phyloP scores from a whole-genome alignment of 1,139 yeast species.

The Magnusiomyces ingens region DNA sequence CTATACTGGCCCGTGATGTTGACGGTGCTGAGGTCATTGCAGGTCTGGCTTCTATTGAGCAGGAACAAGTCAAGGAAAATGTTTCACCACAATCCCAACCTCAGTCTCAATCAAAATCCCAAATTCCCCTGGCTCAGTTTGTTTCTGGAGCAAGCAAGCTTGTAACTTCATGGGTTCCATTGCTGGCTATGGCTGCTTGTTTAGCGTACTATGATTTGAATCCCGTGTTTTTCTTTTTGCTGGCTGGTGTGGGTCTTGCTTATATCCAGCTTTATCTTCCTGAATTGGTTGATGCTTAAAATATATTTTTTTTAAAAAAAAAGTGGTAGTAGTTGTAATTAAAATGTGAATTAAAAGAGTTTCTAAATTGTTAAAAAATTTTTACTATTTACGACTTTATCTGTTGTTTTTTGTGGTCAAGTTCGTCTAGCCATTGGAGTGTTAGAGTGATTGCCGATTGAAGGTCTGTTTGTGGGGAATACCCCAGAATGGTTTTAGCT shows the following conservation, averaged over 20 bases:
- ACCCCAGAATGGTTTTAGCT: conserved; percentile 73
- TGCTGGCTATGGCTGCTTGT: conserved; percentile 10
- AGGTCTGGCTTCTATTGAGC: too few species aligned
- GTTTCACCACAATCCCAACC: too few species aligned
- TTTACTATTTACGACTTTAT: background rate
- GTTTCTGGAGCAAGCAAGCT: conserved; percentile 13
- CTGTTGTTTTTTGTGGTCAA: conserved; percentile 22
- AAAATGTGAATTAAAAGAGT: background rate
- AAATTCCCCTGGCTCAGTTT: background rate
- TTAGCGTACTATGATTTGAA: conserved; percentile 15
- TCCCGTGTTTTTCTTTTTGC: conserved; percentile 14
- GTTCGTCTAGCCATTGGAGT: conserved; percentile 82
- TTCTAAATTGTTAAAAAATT: background rate
- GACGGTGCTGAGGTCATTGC: too few species aligned
- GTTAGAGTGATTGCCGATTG: conserved; percentile 80
- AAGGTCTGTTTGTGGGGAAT: conserved; percentile 70
- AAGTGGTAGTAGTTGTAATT: background rate
- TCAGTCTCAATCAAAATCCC: too few species aligned
- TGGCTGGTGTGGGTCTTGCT: conserved; percentile 15
- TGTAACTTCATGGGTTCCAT: conserved; percentile 16
- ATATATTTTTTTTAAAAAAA: background rate
- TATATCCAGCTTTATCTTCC: conserved; percentile 16
- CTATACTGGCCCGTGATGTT: too few species aligned
- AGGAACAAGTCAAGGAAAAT: too few species aligned
- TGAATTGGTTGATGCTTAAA: conserved; percentile 11